phyloP scores from a whole-genome alignment of 768 basidiomycete genomes.

The Symmetrospora coprosmae region DNA sequence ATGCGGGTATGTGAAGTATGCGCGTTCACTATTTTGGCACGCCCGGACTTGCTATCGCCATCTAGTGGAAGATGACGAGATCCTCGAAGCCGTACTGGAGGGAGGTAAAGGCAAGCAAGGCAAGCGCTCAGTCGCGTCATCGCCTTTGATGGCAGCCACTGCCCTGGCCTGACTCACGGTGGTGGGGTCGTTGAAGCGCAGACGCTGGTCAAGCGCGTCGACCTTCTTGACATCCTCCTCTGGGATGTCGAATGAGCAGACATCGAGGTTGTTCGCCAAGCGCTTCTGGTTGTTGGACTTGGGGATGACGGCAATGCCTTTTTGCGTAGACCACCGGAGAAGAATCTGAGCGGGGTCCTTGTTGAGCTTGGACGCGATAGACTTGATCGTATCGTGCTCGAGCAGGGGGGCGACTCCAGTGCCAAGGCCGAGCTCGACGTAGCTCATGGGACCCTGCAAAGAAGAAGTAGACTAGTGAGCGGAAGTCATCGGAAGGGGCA shows the following conservation, averaged over 20 bases:
- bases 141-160: no score
- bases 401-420: slow-evolving; percentile 38
- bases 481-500: no score
- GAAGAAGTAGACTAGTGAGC: no score
- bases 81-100: slow-evolving; percentile 1
- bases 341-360: slow-evolving; percentile 51
- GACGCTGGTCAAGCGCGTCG: slow-evolving; percentile 48
- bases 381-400: slow-evolving; percentile 19
- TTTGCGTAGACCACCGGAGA: slow-evolving; percentile 65
- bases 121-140: no score
- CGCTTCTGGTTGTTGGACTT: slow-evolving; percentile 42
- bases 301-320: slow-evolving; percentile 59
- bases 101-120: no score
- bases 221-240: slow-evolving; percentile 50
- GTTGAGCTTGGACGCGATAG: slow-evolving; percentile 21
- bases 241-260: slow-evolving; percentile 44
- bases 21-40: no score
- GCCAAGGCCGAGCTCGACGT: slow-evolving; percentile 54
- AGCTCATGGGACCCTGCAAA: slow-evolving; percentile 38
- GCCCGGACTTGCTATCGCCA: no score
- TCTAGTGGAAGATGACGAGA: no score
- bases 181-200: slow-evolving; percentile 44
- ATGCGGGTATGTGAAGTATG: no score
- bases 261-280: slow-evolving; percentile 46
- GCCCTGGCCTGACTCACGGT: background rate